phyloP scores from a whole-genome alignment of 768 basidiomycete genomes.

The Chalciporus pseudorubinellus region DNA sequence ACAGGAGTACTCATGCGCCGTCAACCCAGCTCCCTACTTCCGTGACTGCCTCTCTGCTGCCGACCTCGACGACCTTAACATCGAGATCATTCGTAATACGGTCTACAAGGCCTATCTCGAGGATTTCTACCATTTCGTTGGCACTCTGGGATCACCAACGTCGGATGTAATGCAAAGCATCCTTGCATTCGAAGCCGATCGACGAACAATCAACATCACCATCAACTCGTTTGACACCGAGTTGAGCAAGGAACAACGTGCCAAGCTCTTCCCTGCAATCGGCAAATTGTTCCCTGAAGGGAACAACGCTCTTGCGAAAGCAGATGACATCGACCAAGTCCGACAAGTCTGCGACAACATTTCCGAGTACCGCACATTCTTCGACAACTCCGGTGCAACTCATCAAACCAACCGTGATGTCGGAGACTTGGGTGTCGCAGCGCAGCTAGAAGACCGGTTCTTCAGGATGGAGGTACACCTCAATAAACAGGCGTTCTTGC shows the following conservation, averaged over 20 bases:
- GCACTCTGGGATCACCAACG: conserved; percentile 79
- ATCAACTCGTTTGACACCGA: conserved; percentile 98
- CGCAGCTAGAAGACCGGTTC: conserved; percentile 88
- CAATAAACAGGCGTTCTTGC: conserved; percentile 93
- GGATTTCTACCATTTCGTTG: conserved; percentile 87
- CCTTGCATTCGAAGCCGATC: conserved; percentile 94
- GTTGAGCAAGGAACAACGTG: conserved; percentile 91
- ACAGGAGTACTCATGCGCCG: conserved; percentile 1
- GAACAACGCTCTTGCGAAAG: conserved; percentile 89
- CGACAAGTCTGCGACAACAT: conserved; percentile 83
- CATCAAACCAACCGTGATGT: conserved; percentile 37
- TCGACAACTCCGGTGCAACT: conserved; percentile 51
- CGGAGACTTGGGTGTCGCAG: conserved; percentile 49
- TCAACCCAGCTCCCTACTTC: conserved; percentile 82
- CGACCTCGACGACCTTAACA: conserved; percentile 97
- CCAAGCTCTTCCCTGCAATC: conserved; percentile 90
- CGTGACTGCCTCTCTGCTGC: conserved; percentile 91
- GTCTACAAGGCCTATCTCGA: conserved; percentile 99
- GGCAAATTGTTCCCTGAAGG: conserved; percentile 94
- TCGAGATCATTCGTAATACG: conserved; percentile 99
- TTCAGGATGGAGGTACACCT: conserved; percentile 90
- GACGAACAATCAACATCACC: conserved; percentile 96
- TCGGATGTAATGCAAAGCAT: conserved; percentile 89
- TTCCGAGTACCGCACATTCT: conserved; percentile 88
- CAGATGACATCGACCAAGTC: conserved; percentile 95